Conservation (phyloP, 192 early-diverging fungal genomes). For the Coemansia sp. region DNA sequence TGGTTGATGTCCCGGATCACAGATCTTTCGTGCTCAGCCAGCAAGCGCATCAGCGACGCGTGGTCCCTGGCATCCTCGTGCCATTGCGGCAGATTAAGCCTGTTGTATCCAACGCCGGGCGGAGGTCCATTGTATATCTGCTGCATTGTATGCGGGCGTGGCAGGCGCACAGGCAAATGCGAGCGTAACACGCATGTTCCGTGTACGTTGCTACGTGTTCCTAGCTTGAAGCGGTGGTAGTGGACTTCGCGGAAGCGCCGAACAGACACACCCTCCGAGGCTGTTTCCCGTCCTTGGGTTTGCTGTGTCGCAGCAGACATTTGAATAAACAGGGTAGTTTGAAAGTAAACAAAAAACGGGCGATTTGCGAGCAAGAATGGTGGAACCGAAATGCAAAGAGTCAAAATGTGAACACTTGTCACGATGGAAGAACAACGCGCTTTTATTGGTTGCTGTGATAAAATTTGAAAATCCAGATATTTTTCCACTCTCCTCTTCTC, state of each 20-base stretch:
- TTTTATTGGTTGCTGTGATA: no score
- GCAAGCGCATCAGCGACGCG: conserved; percentile 2
- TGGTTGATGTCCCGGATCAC: conserved; percentile 21
- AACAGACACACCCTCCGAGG: conserved; percentile 11
- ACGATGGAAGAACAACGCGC: no score
- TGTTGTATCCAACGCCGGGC: conserved; percentile 45
- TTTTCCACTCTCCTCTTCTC: not conserved
- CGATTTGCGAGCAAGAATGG: not conserved
- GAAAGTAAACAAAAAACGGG: not conserved
- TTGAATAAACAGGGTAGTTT: not conserved
- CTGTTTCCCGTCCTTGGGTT: not conserved
- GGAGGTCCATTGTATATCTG: conserved; percentile 44
- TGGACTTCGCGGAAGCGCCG: conserved; percentile 53
- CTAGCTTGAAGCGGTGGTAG: conserved; percentile 48
- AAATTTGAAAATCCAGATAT: not conserved
- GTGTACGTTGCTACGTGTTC: conserved; percentile 52
- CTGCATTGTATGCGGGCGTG: conserved; percentile 52
- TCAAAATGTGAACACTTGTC: no score
- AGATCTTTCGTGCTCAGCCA: conserved; percentile 18
- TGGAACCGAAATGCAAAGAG: no score
- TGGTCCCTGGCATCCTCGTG: conserved; percentile 23
- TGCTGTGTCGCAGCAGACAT: not conserved
- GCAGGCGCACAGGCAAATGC: conserved; percentile 45
- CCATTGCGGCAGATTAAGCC: conserved; percentile 15
- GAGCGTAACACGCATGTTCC: conserved; percentile 47